These are phyloP conservation scores for Chalara sp. DNA, from an alignment of 2,329 filamentous ascomycete species.

Conservation along the genomic window DNA sequence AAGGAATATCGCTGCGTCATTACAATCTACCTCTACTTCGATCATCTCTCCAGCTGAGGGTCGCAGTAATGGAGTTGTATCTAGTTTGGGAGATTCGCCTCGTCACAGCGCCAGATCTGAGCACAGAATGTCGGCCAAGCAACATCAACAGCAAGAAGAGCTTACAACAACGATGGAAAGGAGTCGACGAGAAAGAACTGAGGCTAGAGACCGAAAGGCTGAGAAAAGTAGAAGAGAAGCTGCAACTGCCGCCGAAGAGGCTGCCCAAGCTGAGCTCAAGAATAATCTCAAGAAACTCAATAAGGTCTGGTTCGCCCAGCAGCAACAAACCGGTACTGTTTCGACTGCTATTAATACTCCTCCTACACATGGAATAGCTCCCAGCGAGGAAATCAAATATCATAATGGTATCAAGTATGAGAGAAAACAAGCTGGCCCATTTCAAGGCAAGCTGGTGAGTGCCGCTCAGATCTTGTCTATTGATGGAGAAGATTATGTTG, in stretches of 20 bases:
- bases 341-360: not conserved
- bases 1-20: slow-evolving; percentile 8
- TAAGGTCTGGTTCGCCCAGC: slow-evolving; percentile 25
- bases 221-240: slow-evolving; percentile 24
- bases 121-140: slow-evolving; percentile 8
- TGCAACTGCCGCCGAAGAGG: slow-evolving; percentile 18
- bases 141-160: slow-evolving; percentile 20
- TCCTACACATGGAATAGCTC: not conserved
- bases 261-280: slow-evolving; percentile 21
- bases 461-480: slow-evolving; percentile 56
- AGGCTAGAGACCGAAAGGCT: slow-evolving; percentile 18
- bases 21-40: too few species aligned
- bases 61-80: slow-evolving; percentile 7
- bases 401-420: slow-evolving; percentile 56
- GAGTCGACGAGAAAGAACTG: slow-evolving; percentile 18
- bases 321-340: slow-evolving; percentile 9
- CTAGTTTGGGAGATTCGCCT: not conserved
- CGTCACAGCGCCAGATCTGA: slow-evolving; percentile 23
- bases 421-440: slow-evolving; percentile 52
- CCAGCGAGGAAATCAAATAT: slow-evolving; percentile 45
- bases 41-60: slow-evolving; percentile 2
- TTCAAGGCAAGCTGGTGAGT: slow-evolving; percentile 56
- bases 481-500: slow-evolving; percentile 60
- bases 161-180: slow-evolving; percentile 14
- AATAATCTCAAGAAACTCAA: slow-evolving; percentile 25